Evolutionary conservation across 805 yeast species (phyloP), one percentile per base, ranked within the genome.

Genomic region (Cyberlindnera bimundalis): DNA sequence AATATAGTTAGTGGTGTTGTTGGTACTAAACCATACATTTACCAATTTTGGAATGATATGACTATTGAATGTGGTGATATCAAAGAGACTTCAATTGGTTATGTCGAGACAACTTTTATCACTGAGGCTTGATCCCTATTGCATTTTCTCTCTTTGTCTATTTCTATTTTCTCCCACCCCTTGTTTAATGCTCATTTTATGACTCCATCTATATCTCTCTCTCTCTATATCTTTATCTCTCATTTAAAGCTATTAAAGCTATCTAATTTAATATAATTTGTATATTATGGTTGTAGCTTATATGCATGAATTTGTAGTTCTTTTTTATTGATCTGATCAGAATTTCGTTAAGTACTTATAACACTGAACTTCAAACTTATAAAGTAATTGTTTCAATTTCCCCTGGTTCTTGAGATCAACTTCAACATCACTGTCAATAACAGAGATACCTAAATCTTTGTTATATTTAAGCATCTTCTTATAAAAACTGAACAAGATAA

Each of bases 1-100:
- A 84, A 81, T 55, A 84, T 93, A 44, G 98, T 87, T 33, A 79
- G 90, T 47, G 96, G 96, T 43, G 95, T 91, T 40, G 93, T 93
- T 13, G 99, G 98, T 37, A 82, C 98, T 20, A 86, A 84, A 61
- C 99, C 99, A n/a, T 91, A 78, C 68, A 91, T 93, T 56, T 93
- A 90, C 66, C 98, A 93, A 68, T 93, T 78, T 68, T 76, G 83
- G 61, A 82, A 86, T 60, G 73, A 75, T 40, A 67, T 81, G 58
- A 62, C 68, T 6, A 67, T 85, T 46, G 70, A 65, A 48, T 55
- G 68, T 39, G 66, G 61, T 13, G 62, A 64, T 25, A 58, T 59
- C 32, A 58, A 64, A 35, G 91, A 83, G 58, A 61, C 63, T 30
- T 95, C 95, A 34, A 59, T 74, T 43, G 85, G 79, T 21, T 87